Base-by-base conservation (phyloP, 139 green algal species). In the Chlamydomonas eustigma region DNA sequence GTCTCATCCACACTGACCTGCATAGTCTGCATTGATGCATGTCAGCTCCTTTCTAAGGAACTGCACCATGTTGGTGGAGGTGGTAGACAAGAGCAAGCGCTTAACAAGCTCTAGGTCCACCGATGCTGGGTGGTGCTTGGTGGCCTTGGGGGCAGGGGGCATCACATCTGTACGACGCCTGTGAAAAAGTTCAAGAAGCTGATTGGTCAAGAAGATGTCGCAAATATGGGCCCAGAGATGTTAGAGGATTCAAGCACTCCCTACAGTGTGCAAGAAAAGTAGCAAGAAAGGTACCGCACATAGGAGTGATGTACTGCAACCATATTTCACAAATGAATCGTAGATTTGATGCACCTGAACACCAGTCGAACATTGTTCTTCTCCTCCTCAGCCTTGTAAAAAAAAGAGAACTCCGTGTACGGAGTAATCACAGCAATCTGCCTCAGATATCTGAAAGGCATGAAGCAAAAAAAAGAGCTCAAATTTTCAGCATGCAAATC, bases 391-490 rank as follows among this genome's bases (percentile, higher is more conserved):
- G 70, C 75, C 50, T 37, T 76, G 79, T 86, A 97, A 24, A 68
- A 39, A 65, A 98, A 97, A 3, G 38, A 70, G 76, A 98, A 96
- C 83, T 93, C 78, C 0, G 94, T 89, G 78, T 98, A 98, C 3
- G 94, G 94, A 2, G 94, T 98, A 83, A 98, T 98, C 52, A 98
- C 92, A 0, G 94, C 94, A 51, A 98, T 96, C 83, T 97, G 94
- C 34, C 94, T 85, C 79, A 97, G 86, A 86, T 98, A 98, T 38
- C 69, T 87, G n/a, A n/a, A n/a, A n/a, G n/a, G n/a, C n/a, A n/a
- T n/a, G n/a, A n/a, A n/a, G n/a, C n/a, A n/a, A n/a, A n/a, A n/a
- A n/a, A n/a, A n/a, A n/a, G n/a, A n/a, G n/a, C n/a, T n/a, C n/a
- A n/a, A n/a, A n/a, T n/a, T n/a, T n/a, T n/a, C n/a, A n/a, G n/a